A percentile compares a stretch with the other conserved stretches of the same genome.
phyloP scores from a whole-genome alignment of 2,329 filamentous ascomycete genomes.

The Cladosporium sp. region DNA sequence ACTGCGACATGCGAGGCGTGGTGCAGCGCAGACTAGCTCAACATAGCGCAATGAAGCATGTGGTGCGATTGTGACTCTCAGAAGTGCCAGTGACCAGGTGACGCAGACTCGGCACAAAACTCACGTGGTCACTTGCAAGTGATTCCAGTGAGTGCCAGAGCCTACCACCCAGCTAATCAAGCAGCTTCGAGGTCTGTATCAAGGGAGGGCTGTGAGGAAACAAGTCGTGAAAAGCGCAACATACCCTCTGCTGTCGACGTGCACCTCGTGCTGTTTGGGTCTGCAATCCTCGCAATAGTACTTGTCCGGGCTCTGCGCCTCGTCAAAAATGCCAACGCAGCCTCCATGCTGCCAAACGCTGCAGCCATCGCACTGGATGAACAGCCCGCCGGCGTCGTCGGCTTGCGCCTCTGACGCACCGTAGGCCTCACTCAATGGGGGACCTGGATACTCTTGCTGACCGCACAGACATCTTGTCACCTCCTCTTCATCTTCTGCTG shows the following conservation, averaged over 20 bases:
- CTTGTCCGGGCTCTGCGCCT: conserved; percentile 87
- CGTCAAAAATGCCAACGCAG: conserved; percentile 94
- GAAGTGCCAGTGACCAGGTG: neutral
- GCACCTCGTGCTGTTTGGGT: conserved; percentile 84
- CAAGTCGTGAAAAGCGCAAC: conserved; percentile 36
- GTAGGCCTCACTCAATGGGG: conserved; percentile 53
- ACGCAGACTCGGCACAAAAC: neutral
- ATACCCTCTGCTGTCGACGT: conserved; percentile 78
- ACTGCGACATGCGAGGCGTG: neutral
- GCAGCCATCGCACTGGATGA: conserved; percentile 96
- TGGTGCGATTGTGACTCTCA: neutral
- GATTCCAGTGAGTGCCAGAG: neutral
- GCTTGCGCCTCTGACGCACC: conserved; percentile 52
- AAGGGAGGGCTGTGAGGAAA: neutral
- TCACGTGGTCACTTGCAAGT: neutral
- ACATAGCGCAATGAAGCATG: neutral
- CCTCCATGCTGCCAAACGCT: conserved; percentile 99
- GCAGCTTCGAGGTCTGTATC: neutral
- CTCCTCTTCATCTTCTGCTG: conserved; percentile 64
- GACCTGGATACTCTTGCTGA: conserved; percentile 89
- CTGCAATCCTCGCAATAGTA: conserved; percentile 97
- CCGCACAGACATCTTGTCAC: conserved; percentile 94
- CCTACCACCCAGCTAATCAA: neutral
- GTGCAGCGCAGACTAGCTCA: too few species aligned
- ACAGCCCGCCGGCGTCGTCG: conserved; percentile 88